Conservation (phyloP, 2,329 filamentous ascomycete genomes). For the Sporothrix dimorphospora region DNA sequence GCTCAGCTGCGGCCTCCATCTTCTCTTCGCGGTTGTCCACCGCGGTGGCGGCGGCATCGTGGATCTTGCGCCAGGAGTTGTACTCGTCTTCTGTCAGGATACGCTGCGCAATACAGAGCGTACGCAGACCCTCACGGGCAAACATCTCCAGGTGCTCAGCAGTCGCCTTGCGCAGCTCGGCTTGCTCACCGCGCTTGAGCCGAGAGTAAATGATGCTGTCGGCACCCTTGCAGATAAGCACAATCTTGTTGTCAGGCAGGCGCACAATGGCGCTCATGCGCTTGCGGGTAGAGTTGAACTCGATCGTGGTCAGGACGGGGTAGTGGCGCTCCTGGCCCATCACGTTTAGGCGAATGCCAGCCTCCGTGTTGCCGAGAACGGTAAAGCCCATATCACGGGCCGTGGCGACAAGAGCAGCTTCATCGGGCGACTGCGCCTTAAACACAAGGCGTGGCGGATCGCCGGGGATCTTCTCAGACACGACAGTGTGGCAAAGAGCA, state of each 20-base stretch:
- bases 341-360: slow-evolving; percentile 83
- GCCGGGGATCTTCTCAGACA: slow-evolving; percentile 86
- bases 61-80: slow-evolving; percentile 78
- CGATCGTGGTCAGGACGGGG: slow-evolving; percentile 87
- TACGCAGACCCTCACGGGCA: slow-evolving; percentile 90
- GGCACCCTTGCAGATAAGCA: slow-evolving; percentile 95
- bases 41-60: slow-evolving; percentile 83
- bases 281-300: slow-evolving; percentile 96
- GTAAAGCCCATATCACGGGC: slow-evolving; percentile 95
- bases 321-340: slow-evolving; percentile 85
- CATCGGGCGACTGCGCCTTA: slow-evolving; percentile 96
- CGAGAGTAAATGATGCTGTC: slow-evolving; percentile 97
- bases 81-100: slow-evolving; percentile 84
- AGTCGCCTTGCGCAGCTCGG: slow-evolving; percentile 78
- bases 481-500: slow-evolving; percentile 95
- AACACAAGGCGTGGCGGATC: slow-evolving; percentile 90
- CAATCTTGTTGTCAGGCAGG: slow-evolving; percentile 88
- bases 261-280: slow-evolving; percentile 96
- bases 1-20: slow-evolving; percentile 83
- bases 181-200: slow-evolving; percentile 81
- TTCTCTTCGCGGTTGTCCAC: slow-evolving; percentile 89
- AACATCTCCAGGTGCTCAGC: slow-evolving; percentile 97
- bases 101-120: slow-evolving; percentile 87
- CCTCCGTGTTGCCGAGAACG: slow-evolving; percentile 76
- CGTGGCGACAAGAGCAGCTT: slow-evolving; percentile 90